Percentiles rank a stretch among this genome's conserved stretches.
Evolutionary conservation across 805 yeast genomes (phyloP).

Genomic region (Cyberlindnera suaveolens): DNA sequence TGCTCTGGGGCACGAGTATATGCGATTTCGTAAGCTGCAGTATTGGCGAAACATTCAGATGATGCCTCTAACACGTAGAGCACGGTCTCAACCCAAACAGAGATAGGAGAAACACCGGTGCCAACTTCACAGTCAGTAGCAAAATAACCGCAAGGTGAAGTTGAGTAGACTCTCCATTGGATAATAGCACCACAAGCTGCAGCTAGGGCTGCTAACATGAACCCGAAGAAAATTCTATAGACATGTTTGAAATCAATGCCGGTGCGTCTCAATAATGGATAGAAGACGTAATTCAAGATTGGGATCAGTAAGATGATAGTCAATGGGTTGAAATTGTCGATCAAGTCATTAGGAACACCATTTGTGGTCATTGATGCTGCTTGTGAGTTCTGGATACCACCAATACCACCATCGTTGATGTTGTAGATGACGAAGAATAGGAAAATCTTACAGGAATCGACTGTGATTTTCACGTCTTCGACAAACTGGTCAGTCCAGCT

Average conservation of each 20-base stretch:
- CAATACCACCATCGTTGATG: conserved; percentile 65
- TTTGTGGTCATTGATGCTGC: conserved; percentile 70
- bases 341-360: conserved; percentile 74
- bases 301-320: conserved; percentile 77
- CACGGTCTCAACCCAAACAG: conserved; percentile 62
- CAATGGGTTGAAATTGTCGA: conserved; percentile 70
- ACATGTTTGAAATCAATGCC: conserved; percentile 59
- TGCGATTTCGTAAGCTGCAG: conserved; percentile 80
- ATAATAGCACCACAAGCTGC: conserved; percentile 38
- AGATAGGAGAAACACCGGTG: conserved; percentile 33
- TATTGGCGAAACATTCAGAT: conserved; percentile 73
- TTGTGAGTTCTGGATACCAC: conserved; percentile 35
- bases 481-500: conserved; percentile 67
- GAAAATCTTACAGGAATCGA: conserved; percentile 69
- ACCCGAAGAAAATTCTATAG: conserved; percentile 65
- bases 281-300: conserved; percentile 52
- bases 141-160: conserved; percentile 68
- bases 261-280: conserved; percentile 42
- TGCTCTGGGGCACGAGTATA: conserved; percentile 73
- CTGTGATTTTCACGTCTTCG: conserved; percentile 61
- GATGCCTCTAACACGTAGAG: conserved; percentile 69
- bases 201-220: conserved; percentile 47
- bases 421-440: conserved; percentile 66
- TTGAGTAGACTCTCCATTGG: conserved; percentile 60
- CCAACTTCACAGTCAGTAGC: conserved; percentile 46